phyloP scores from a whole-genome alignment of 192 early-diverging fungal genomes.

The Oehlia diaphana region DNA sequence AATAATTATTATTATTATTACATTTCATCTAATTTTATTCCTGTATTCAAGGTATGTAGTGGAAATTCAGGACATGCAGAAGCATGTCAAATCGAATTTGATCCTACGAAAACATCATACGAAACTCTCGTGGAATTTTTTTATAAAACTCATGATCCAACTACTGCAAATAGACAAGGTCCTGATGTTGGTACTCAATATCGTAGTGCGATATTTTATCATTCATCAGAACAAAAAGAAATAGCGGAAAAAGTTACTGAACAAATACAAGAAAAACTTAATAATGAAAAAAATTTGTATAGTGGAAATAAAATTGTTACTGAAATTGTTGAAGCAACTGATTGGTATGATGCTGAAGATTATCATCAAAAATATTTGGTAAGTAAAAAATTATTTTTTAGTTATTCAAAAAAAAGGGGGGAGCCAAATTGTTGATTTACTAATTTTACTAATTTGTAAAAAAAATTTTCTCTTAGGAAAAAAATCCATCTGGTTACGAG shows the following conservation, averaged over 20 bases:
- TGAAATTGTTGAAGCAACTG: slow-evolving; percentile 64
- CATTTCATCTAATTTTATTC: not conserved
- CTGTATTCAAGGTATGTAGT: slow-evolving; percentile 56
- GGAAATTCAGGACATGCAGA: slow-evolving; percentile 83
- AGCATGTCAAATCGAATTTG: slow-evolving; percentile 75
- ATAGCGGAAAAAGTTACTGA: slow-evolving; percentile 74
- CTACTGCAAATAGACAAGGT: slow-evolving; percentile 83
- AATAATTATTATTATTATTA: not conserved
- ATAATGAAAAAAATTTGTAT: slow-evolving; percentile 22
- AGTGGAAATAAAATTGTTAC: slow-evolving; percentile 63
- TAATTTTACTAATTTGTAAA: not conserved
- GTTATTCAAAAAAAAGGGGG: not conserved
- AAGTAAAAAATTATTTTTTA: slow-evolving; percentile 22
- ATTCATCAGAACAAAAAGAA: slow-evolving; percentile 69
- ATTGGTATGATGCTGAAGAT: slow-evolving; percentile 81
- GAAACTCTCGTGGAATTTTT: slow-evolving; percentile 78
- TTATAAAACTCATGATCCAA: slow-evolving; percentile 86
- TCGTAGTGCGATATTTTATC: slow-evolving; percentile 85
- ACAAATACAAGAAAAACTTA: slow-evolving; percentile 61
- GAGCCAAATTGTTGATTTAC: slow-evolving; percentile 18
- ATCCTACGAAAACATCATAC: slow-evolving; percentile 72
- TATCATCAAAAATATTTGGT: slow-evolving; percentile 80
- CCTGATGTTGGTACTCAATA: slow-evolving; percentile 85
- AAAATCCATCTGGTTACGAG: slow-evolving; percentile 78
- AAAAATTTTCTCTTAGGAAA: slow-evolving; percentile 24